Percentiles rank a stretch among this genome's conserved stretches.
phyloP scores from a whole-genome alignment of 2,329 filamentous ascomycete genomes.

The Bipolaris bicolor region DNA sequence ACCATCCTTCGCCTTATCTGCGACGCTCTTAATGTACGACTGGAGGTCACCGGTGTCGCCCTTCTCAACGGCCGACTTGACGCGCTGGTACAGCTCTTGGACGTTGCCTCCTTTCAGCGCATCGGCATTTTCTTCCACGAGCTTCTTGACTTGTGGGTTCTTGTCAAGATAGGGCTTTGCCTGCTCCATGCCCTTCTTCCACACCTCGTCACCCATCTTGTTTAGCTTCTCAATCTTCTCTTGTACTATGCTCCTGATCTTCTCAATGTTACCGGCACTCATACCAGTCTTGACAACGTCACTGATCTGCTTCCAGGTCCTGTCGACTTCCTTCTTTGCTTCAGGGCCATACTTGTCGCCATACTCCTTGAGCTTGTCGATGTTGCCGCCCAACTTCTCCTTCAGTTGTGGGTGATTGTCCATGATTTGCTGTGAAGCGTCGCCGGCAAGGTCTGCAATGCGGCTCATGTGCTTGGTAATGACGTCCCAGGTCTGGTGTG shows the following conservation, averaged over 20 bases:
- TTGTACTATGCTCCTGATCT: conserved; percentile 66
- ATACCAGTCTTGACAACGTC: conserved; percentile 69
- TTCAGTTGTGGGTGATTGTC: conserved; percentile 76
- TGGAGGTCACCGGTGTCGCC: conserved; percentile 66
- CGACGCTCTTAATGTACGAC: conserved; percentile 64
- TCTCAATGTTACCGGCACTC: conserved; percentile 60
- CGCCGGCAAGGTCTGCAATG: conserved; percentile 66
- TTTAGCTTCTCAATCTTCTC: conserved; percentile 72
- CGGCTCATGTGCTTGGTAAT: conserved; percentile 67
- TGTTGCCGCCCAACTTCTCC: conserved; percentile 71
- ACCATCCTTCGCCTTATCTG: conserved; percentile 64
- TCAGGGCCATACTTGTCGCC: conserved; percentile 74
- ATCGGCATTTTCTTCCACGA: conserved; percentile 73
- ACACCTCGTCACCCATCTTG: conserved; percentile 73
- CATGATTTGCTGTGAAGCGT: conserved; percentile 68
- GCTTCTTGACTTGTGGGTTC: conserved; percentile 75
- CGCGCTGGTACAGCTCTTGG: conserved; percentile 66
- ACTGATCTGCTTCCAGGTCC: conserved; percentile 71
- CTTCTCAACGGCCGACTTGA: conserved; percentile 66
- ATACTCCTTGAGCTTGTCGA: conserved; percentile 72
- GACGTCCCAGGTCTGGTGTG: conserved; percentile 65
- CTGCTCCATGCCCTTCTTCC: conserved; percentile 73
- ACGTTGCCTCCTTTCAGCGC: conserved; percentile 71
- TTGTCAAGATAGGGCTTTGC: conserved; percentile 76
- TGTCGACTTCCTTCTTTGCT: conserved; percentile 76